A percentile compares a stretch with the other conserved stretches of the same genome.
Conservation (phyloP, 805 yeast species). For the Saccharomyces eubayanus region DNA sequence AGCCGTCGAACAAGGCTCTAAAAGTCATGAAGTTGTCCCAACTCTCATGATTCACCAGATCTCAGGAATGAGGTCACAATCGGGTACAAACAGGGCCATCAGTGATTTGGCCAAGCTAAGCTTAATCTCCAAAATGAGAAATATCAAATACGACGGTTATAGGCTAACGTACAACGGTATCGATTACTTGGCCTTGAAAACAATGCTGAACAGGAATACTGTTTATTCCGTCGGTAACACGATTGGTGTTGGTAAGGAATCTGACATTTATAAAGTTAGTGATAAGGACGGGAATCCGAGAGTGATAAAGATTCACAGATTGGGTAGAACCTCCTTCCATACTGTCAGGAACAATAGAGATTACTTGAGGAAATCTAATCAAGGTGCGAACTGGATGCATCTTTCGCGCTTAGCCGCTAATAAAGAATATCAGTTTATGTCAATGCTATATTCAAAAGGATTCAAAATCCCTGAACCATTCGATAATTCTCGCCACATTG, state of each 20-base stretch:
- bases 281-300: constrained; percentile 56
- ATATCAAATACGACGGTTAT: constrained; percentile 93
- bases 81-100: constrained; percentile 71
- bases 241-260: constrained; percentile 96
- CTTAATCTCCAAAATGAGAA: constrained; percentile 67
- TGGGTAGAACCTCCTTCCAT: constrained; percentile 89
- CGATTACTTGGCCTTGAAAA: constrained; percentile 83
- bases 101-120: constrained; percentile 82
- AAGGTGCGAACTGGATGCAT: constrained; percentile 86
- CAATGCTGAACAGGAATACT: constrained; percentile 67
- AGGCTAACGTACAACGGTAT: constrained; percentile 80
- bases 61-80: constrained; percentile 65
- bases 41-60: constrained; percentile 71
- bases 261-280: constrained; percentile 82
- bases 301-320: constrained; percentile 82
- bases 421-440: constrained; percentile 86
- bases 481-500: constrained; percentile 85
- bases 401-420: constrained; percentile 84
- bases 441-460: constrained; percentile 59
- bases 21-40: constrained; percentile 93
- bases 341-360: constrained; percentile 92
- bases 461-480: constrained; percentile 83
- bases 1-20: constrained; percentile 84
- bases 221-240: constrained; percentile 74
- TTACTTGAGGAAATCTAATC: constrained; percentile 56